Evolutionary conservation across 805 yeast species (phyloP), one percentile per base, ranked within the genome.

Genomic region (Wickerhamomyces strasburgensis): DNA sequence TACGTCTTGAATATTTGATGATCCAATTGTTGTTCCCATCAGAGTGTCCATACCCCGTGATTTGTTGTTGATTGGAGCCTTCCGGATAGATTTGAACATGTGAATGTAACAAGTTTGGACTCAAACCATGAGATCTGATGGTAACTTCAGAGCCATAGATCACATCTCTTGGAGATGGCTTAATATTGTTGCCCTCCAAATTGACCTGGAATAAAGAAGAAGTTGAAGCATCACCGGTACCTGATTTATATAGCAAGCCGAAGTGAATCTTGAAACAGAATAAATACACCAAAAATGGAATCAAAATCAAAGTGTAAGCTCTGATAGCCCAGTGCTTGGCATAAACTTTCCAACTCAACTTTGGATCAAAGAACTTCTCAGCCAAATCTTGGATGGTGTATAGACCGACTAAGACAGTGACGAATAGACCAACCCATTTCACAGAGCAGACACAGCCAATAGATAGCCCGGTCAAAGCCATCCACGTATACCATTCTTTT

Each of bases 221-320:
- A 65, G 93, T 85, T 35, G 93, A 80, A 3, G 94, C 84, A 59
- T 90, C 96, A 29, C 98, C 98, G 0, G 96, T 79, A 14, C 98
- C 98, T 2, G 94, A 74, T 51, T 78, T 79, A 52, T 73, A 76
- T 39, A 93, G 72, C 27, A 88, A 64, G 14, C 71, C 52, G 51
- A 93, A 93, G 59, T 93, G 98, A 29, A 84, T 65, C 55, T 80
- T 83, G 72, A 93, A 93, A 52, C 81, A 75, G 23, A 72, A 51
- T 53, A 84, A 56, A 54, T 86, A 93, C 17, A 90, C 75, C 21
- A 69, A 21, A 19, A 79, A 54, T 3, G 98, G 98, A 14, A 87
- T 58, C 2, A 82, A 30, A 29, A 93, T 85, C 53, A 93, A 65
- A 10, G 80, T 63, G 8, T 72, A 35, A 27, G 83, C 67, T 48